Conservation (phyloP, 2,329 filamentous ascomycete genomes). For the Penicillium sp. region DNA sequence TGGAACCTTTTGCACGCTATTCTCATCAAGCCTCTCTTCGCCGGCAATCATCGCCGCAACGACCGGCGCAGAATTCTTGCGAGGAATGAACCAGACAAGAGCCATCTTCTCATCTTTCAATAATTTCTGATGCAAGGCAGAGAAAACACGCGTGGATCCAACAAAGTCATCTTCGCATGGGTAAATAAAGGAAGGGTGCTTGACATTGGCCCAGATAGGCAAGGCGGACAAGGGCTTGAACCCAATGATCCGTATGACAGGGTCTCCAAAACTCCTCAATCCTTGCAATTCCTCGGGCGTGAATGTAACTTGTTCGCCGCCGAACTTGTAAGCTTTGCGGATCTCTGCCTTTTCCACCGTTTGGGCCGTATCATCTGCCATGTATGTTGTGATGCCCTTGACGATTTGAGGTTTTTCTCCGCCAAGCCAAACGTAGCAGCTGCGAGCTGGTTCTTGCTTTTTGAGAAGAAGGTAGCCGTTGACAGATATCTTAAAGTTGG, state of each 20-base stretch:
- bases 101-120: conserved; percentile 72
- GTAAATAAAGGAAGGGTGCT: conserved; percentile 87
- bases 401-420: conserved; percentile 82
- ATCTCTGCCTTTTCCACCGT: conserved; percentile 75
- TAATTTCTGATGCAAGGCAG: conserved; percentile 83
- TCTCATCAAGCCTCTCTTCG: conserved; percentile 57
- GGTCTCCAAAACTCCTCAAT: conserved; percentile 73
- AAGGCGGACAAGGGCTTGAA: conserved; percentile 77
- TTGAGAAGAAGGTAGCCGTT: conserved; percentile 91
- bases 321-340: conserved; percentile 92
- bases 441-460: conserved; percentile 71
- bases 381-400: conserved; percentile 63
- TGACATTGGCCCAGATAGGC: conserved; percentile 76
- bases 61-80: conserved; percentile 70
- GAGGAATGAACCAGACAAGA: conserved; percentile 82
- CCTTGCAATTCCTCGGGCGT: conserved; percentile 73
- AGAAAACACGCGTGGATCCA: conserved; percentile 87
- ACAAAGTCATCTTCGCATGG: conserved; percentile 85
- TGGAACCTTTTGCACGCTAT: conserved; percentile 64
- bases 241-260: conserved; percentile 80
- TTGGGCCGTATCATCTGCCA: conserved; percentile 70
- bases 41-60: conserved; percentile 79
- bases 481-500: conserved; percentile 76
- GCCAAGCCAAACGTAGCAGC: conserved; percentile 79
- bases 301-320: conserved; percentile 83